phyloP scores from a whole-genome alignment of 179 eudicot species.

The Sideroxylon spinosum region DNA sequence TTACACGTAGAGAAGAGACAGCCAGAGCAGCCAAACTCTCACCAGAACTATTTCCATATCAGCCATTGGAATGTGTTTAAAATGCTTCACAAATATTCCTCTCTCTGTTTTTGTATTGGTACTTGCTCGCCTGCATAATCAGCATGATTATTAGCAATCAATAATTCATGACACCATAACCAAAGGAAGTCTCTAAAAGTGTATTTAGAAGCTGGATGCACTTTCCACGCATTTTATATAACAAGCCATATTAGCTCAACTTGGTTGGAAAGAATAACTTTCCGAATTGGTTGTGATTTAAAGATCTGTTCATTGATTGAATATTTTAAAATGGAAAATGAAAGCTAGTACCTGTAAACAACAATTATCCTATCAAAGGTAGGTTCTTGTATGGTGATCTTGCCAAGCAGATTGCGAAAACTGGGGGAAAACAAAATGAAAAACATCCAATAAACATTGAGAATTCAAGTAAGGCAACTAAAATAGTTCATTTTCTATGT shows the following conservation, averaged over 20 bases:
- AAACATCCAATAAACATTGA: neutral
- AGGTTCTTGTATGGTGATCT: conserved; percentile 86
- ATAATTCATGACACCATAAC: neutral
- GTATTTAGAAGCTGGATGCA: neutral
- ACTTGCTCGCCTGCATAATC: conserved; percentile 55
- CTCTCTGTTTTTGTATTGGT: conserved; percentile 47
- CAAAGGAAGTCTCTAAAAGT: neutral
- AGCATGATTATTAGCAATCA: conserved; percentile 4
- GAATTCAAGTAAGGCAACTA: neutral
- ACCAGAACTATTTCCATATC: conserved; percentile 95
- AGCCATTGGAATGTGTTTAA: conserved; percentile 94
- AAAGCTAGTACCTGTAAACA: conserved; percentile 68
- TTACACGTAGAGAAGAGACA: neutral
- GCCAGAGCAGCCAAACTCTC: conserved; percentile 23
- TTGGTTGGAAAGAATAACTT: neutral
- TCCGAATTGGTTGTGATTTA: neutral
- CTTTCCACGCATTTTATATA: no score
- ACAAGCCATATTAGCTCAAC: neutral
- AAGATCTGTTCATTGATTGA: neutral
- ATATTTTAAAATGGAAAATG: conserved; percentile 1
- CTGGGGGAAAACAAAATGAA: conserved; percentile 31
- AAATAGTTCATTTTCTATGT: neutral
- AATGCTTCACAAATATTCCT: conserved; percentile 87
- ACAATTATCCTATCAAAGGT: conserved; percentile 94
- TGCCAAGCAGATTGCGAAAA: conserved; percentile 57